A percentile compares a stretch with the other conserved stretches of the same genome.
These are phyloP conservation scores for Calonectria honghensis DNA, from an alignment of 2,329 filamentous ascomycete species.

Conservation along the genomic window DNA sequence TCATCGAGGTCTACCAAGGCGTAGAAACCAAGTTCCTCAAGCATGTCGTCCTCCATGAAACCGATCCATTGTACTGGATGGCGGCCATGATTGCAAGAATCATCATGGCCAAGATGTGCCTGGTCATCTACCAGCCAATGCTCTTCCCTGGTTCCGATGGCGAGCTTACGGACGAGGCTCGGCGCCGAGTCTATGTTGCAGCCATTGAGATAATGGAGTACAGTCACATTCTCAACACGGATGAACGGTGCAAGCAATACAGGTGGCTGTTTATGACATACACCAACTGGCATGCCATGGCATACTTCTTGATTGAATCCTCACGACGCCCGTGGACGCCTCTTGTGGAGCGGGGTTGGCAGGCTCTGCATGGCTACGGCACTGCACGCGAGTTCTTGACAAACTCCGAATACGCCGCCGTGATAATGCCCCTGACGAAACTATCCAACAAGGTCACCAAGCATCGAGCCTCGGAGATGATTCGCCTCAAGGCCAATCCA, in stretches of 20 bases:
- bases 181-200: slow-evolving; percentile 81
- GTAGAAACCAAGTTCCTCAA: slow-evolving; percentile 73
- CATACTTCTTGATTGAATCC: slow-evolving; percentile 69
- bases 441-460: slow-evolving; percentile 71
- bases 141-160: slow-evolving; percentile 76
- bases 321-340: slow-evolving; percentile 69
- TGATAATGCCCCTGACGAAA: slow-evolving; percentile 73
- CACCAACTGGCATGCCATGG: slow-evolving; percentile 71
- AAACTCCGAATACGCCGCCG: slow-evolving; percentile 67
- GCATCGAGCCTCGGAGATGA: slow-evolving; percentile 71
- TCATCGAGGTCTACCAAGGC: slow-evolving; percentile 71
- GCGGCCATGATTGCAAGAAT: slow-evolving; percentile 80
- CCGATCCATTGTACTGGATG: slow-evolving; percentile 78
- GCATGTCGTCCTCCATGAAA: slow-evolving; percentile 68
- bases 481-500: slow-evolving; percentile 68
- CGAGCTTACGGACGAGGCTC: slow-evolving; percentile 76
- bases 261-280: slow-evolving; percentile 71
- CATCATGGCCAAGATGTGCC: slow-evolving; percentile 85
- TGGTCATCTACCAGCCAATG: slow-evolving; percentile 85
- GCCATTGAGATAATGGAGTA: slow-evolving; percentile 85
- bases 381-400: slow-evolving; percentile 66
- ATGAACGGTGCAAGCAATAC: slow-evolving; percentile 68
- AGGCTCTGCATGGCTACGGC: slow-evolving; percentile 63
- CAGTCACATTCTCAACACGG: slow-evolving; percentile 78
- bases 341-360: slow-evolving; percentile 71